Base-by-base conservation (phyloP, 495 filamentous ascomycete species). In the Terfezia boudieri region DNA sequence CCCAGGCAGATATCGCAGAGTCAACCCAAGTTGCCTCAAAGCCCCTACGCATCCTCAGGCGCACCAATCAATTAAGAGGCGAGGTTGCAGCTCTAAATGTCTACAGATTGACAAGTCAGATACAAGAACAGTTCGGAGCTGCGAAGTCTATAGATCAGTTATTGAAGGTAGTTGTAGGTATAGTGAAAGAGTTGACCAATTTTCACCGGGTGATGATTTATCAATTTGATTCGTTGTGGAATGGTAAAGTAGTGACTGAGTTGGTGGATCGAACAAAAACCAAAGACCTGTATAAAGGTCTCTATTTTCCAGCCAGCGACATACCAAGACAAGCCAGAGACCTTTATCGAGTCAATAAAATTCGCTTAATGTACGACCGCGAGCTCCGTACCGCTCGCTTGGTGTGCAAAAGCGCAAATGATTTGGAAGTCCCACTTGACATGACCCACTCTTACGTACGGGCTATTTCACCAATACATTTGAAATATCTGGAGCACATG, bases 131-230 rank as follows among this genome's bases (percentile, higher is more conserved):
- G 63, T 70, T 90, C 17, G 76, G 74, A 9, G 80, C 84, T 8
- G 72, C 77, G 35, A 78, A 73, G 22, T 32, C 23, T 55, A 68
- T 90, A 8, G 79, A 82, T 10, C 66, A 53, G 14, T 83, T 88
- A 55, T 67, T 88, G 8, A 83, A 84, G 59, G 73, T 86, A 38
- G 60, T 86, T 37, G 79, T 86, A 0, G 82, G 84, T n/a, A 79
- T 79, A 26, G 70, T 90, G 20, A 86, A 92, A 62, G 87, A 94
- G 57, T 66, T 96, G 35, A 93, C 86, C 0, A 87, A 88, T 0
- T 96, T 95, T 59, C 86, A 94, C 60, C 83, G 87, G 2, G 83
- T 94, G 9, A 83, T 94, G 81, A 75, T 96, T 14, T 94, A 94
- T 66, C 86, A 92, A 61, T 96, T 94, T 58, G 88, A 96, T 64